A percentile compares a stretch with the other conserved stretches of the same genome.
These are phyloP conservation scores for Geoglossum glabrum DNA, from an alignment of 495 filamentous ascomycete genomes.

Conservation along the genomic window DNA sequence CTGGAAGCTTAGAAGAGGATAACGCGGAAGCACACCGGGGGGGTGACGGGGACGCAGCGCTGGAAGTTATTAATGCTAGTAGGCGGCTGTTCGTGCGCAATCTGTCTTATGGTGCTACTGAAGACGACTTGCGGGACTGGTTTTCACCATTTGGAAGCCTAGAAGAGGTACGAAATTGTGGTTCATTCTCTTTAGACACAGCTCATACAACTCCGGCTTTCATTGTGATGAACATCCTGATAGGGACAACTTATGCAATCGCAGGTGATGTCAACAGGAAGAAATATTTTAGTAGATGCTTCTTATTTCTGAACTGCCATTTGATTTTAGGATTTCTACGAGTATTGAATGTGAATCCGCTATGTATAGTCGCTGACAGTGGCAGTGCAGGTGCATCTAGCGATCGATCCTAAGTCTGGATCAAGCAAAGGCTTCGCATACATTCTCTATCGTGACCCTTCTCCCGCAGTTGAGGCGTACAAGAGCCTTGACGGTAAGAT, in stretches of 20 bases:
- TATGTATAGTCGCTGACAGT: slow-evolving; percentile 18
- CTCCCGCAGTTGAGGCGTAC: slow-evolving; percentile 58
- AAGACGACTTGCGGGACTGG: slow-evolving; percentile 50
- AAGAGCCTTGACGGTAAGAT: slow-evolving; percentile 52
- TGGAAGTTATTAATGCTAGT: slow-evolving; percentile 31
- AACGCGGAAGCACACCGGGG: not conserved
- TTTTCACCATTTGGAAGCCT: slow-evolving; percentile 53
- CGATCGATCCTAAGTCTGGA: slow-evolving; percentile 41
- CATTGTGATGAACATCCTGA: slow-evolving; percentile 84
- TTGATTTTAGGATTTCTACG: slow-evolving; percentile 2
- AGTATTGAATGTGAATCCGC: not conserved
- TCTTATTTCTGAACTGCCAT: slow-evolving; percentile 32
- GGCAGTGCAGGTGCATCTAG: slow-evolving; percentile 52
- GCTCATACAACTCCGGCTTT: slow-evolving; percentile 5
- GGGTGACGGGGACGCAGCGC: slow-evolving; percentile 14
- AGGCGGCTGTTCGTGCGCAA: slow-evolving; percentile 77
- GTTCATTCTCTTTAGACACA: slow-evolving; percentile 1
- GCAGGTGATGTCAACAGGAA: slow-evolving; percentile 44
- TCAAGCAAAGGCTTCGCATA: slow-evolving; percentile 76
- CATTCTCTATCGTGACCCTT: slow-evolving; percentile 49
- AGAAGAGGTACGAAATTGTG: slow-evolving; percentile 54
- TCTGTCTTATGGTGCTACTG: slow-evolving; percentile 58
- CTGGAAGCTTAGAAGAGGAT: not conserved
- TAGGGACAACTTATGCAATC: slow-evolving; percentile 95
- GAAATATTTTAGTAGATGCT: slow-evolving; percentile 64